Evolutionary conservation across 306 rosid genomes (phyloP), one percentile per base, ranked within the genome.

Genomic region (Cicer yamashitae): DNA sequence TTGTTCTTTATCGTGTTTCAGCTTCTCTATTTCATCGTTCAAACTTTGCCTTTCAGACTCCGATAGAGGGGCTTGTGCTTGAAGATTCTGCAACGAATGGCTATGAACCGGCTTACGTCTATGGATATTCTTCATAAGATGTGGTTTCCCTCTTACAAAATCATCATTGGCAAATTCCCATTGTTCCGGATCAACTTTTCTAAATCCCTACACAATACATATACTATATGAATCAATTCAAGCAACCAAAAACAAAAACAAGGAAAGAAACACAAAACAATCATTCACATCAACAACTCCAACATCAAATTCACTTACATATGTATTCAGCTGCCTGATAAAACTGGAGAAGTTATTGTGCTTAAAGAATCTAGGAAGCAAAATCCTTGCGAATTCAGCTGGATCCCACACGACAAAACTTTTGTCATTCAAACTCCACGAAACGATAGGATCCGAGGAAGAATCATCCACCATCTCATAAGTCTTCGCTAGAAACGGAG

Each of bases 321-420:
- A 92, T 47, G 99, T 94, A 68, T 94, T 94, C 70, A 94, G 90
- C 87, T 94, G 99, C 75, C 99, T 84, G 73, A 91, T 90, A 87
- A 94, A 94, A 87, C 99, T 92, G 5, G 99, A 94, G 90, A 94
- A 94, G 80, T 94, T 94, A 79, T 81, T 90, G 81, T 94, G 99
- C 93, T 94, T 92, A 37, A 94, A 94, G 87, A 81, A 94, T 77
- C 77, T 92, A 8, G 99, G 99, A 6, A 94, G 77, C 86, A 90
- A 85, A 74, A 62, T 91, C 77, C 93, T 84, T 0, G 96, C 83
- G 9, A 94, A 94, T 59, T 94, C 98, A 0, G 86, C 89, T 6
- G 96, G 96, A 80, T 94, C 86, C 99, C 92, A 84, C 2, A 94
- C 99, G 4, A 92, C 44, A 75, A 94, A 94, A 88, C 99, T 94